phyloP scores from a whole-genome alignment of 495 filamentous ascomycete genomes.

The Talaromyces ruber region DNA sequence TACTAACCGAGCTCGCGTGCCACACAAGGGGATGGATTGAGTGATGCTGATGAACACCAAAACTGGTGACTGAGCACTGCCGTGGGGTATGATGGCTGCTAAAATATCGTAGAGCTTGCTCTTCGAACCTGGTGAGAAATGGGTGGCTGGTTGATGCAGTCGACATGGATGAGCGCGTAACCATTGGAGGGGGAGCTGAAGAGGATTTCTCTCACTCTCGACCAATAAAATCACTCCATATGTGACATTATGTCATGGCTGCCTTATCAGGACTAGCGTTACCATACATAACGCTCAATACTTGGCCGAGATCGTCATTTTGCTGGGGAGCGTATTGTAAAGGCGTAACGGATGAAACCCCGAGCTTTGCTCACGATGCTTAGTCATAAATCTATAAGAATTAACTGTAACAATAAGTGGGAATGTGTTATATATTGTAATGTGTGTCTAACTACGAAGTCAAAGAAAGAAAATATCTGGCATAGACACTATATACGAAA shows the following conservation, averaged over 20 bases:
- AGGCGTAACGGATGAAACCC: neutral
- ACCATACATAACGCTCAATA: neutral
- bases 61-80: neutral
- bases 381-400: no score
- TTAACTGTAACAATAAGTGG: no score
- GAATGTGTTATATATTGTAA: no score
- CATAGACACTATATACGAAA: no score
- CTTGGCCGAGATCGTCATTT: neutral
- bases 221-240: neutral
- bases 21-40: neutral
- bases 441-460: no score
- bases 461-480: no score
- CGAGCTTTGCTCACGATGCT: neutral
- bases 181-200: neutral
- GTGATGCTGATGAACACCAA: no score
- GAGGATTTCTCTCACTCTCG: neutral
- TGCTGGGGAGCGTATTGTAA: neutral
- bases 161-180: neutral
- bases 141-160: neutral
- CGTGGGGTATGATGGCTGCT: neutral
- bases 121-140: neutral
- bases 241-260: neutral
- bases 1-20: constrained; percentile 1
- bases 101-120: neutral
- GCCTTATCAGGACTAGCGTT: neutral